Evolutionary conservation across 1,284 basidiomycete genomes (phyloP), one percentile per base, ranked within the genome.

Genomic region (Cystobasidiaceae sp.): DNA sequence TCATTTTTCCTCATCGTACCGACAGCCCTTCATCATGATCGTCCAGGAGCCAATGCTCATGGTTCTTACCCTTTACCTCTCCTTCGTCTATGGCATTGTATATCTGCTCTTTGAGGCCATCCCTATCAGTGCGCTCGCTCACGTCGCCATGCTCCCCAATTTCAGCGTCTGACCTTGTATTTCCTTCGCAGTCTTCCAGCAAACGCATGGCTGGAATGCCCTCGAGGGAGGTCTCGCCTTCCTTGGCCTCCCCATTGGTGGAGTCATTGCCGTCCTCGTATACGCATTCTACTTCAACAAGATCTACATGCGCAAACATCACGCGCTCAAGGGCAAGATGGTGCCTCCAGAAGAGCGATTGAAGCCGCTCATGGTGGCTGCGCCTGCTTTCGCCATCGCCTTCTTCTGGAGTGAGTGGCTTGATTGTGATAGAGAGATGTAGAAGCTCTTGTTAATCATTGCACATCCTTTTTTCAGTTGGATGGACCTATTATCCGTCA

Each of bases 1-100:
- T 44, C 43, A 23, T 4, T 19, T 17, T 44, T 17, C 7, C 43
- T 6, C 6, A 69, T 90, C 34, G 80, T 83, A 65, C 25, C 23
- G 28, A 4, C 72, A 8, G n/a, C 11, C 37, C 13, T 44, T 50
- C 19, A 58, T 68, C 41, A 74, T 76, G 71, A 71, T 76, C 7
- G 66, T 74, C 60, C 70, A 68, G n/a, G 75, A 76, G 55, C 75
- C 75, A 9, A 75, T 76, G 57, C 71, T 76, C 3, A 62, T 73
- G 30, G 65, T 69, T 50, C 68, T 74, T 34, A 60, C 68, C 21
- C n/a, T 69, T 3, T 79, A 77, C 46, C 71, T 74, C 30, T 68
- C 69, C 3, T 37, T 68, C 44, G 72, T 72, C 54, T 74, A 74
- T 52, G 62, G 67, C 11, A 32, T 69, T n/a, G 28, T n/a, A n/a